phyloP scores from a whole-genome alignment of 768 basidiomycete genomes.

The Suillus discolor region DNA sequence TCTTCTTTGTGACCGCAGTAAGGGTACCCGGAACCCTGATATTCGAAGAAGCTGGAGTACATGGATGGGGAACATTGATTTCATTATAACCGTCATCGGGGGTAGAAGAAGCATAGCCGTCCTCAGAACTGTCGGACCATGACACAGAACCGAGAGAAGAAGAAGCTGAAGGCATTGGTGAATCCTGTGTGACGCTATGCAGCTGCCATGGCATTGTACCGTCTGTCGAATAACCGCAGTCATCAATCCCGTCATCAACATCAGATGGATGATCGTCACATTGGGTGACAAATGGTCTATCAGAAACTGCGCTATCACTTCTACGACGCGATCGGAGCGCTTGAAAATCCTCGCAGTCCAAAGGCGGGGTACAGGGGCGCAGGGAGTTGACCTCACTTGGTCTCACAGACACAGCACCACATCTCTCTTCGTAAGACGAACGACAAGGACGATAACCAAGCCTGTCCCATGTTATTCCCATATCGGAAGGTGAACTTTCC shows the following conservation, averaged over 20 bases:
- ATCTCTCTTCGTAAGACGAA: constrained; percentile 27
- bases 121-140: constrained; percentile 15
- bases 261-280: not conserved
- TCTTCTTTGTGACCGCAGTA: not conserved
- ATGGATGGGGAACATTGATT: constrained; percentile 19
- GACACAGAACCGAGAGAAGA: constrained; percentile 1
- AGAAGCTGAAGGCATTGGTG: constrained; percentile 5
- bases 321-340: constrained; percentile 15
- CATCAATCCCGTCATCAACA: constrained; percentile 17
- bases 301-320: constrained; percentile 17
- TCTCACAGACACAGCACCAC: constrained; percentile 22
- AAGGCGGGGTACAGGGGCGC: constrained; percentile 25
- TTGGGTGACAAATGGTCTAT: not conserved
- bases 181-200: constrained; percentile 1
- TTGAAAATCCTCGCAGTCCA: constrained; percentile 22
- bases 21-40: constrained; percentile 5
- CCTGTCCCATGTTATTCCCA: constrained; percentile 25
- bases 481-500: constrained; percentile 22
- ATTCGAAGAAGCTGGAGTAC: constrained; percentile 23
- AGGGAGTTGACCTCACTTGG: constrained; percentile 31
- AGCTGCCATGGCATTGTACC: constrained; percentile 16
- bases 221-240: constrained; percentile 25
- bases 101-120: constrained; percentile 18
- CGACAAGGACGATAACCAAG: constrained; percentile 28
- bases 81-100: constrained; percentile 20